phyloP scores from a whole-genome alignment of 2,329 filamentous ascomycete genomes.

The Aspergillus costaricaensis region DNA sequence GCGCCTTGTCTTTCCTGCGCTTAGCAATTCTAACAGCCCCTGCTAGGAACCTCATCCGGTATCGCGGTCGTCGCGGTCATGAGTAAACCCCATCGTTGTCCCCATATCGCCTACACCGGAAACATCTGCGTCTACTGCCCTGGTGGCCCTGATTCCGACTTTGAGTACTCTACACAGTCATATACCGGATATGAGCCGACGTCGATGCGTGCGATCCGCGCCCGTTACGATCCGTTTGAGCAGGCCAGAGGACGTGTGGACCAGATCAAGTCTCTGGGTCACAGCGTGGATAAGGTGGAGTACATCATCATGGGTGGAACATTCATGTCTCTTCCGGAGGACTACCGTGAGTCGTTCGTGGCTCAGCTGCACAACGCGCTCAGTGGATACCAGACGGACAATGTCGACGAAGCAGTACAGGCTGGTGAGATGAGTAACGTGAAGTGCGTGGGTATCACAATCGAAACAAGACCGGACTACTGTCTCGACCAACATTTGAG shows the following conservation, averaged over 20 bases:
- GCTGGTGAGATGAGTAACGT: slow-evolving; percentile 95
- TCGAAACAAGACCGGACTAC: slow-evolving; percentile 96
- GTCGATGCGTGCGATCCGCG: slow-evolving; percentile 96
- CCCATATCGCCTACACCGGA: slow-evolving; percentile 96
- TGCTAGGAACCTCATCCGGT: slow-evolving; percentile 82
- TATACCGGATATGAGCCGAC: slow-evolving; percentile 99
- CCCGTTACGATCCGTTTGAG: slow-evolving; percentile 96
- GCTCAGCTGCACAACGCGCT: slow-evolving; percentile 95
- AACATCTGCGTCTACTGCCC: slow-evolving; percentile 99
- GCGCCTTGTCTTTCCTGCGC: not conserved
- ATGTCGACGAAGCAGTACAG: slow-evolving; percentile 92
- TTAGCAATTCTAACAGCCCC: slow-evolving; percentile 16
- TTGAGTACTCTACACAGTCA: slow-evolving; percentile 98
- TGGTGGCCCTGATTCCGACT: slow-evolving; percentile 95
- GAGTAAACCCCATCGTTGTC: slow-evolving; percentile 98
- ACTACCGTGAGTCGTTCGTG: slow-evolving; percentile 91
- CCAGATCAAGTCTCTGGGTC: slow-evolving; percentile 91
- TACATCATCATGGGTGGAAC: slow-evolving; percentile 99
- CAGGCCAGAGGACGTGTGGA: slow-evolving; percentile 94
- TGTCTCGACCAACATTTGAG: slow-evolving; percentile 93
- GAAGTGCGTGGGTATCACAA: slow-evolving; percentile 98
- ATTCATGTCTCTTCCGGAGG: slow-evolving; percentile 92
- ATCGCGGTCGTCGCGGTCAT: slow-evolving; percentile 99
- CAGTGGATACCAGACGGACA: slow-evolving; percentile 89
- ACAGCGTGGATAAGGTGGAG: slow-evolving; percentile 98